Conservation (phyloP, 2,329 filamentous ascomycete genomes). For the Lachnellula suecica region DNA sequence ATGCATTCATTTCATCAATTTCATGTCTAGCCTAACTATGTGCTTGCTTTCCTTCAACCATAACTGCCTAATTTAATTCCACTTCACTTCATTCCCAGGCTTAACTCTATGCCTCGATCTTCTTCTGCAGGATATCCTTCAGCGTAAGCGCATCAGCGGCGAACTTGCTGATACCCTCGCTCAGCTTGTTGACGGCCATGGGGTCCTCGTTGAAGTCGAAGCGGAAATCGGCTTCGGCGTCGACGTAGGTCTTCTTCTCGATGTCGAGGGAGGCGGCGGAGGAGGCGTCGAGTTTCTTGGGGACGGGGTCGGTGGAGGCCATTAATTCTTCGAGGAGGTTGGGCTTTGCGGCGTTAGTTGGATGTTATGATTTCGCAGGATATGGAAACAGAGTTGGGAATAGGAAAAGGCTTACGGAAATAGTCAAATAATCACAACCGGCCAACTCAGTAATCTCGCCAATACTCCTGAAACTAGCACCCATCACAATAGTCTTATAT, state of each 20-base stretch:
- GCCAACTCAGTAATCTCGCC: slow-evolving; percentile 98
- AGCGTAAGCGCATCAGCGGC: slow-evolving; percentile 92
- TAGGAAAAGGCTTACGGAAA: slow-evolving; percentile 65
- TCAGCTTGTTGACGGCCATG: slow-evolving; percentile 99
- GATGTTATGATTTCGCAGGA: slow-evolving; percentile 5
- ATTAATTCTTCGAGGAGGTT: slow-evolving; percentile 91
- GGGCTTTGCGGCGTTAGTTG: too few species aligned
- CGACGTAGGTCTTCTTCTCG: slow-evolving; percentile 87
- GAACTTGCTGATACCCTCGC: slow-evolving; percentile 99
- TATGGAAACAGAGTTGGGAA: neutral
- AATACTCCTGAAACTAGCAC: slow-evolving; percentile 92
- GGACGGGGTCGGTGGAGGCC: slow-evolving; percentile 78
- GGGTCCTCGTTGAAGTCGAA: slow-evolving; percentile 99
- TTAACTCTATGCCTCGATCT: slow-evolving; percentile 53
- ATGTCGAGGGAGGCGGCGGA: slow-evolving; percentile 69
- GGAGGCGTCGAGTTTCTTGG: slow-evolving; percentile 85
- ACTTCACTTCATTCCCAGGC: neutral
- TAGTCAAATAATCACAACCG: slow-evolving; percentile 98
- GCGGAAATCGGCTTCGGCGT: slow-evolving; percentile 86
- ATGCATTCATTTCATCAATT: neutral
- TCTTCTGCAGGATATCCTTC: slow-evolving; percentile 87
- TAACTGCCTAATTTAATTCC: neutral
- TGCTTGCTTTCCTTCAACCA: neutral
- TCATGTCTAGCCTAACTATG: neutral
- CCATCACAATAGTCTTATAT: slow-evolving; percentile 99